phyloP scores from a whole-genome alignment of 495 filamentous ascomycete genomes.

The Hypoxylon lenormandii region DNA sequence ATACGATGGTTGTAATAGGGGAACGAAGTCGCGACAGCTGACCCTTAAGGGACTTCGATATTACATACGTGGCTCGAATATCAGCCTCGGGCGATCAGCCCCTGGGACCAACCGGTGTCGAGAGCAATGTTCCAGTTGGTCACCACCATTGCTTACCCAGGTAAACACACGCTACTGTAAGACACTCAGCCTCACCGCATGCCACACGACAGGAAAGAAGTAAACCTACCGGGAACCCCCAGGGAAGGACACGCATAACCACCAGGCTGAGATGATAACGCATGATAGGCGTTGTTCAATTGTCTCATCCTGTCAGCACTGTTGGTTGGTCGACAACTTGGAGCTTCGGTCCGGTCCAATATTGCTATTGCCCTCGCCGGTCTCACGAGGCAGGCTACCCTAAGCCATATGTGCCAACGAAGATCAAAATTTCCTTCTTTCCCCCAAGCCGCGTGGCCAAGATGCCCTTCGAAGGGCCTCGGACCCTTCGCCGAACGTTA shows the following conservation, averaged over 20 bases:
- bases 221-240: conserved; percentile 20
- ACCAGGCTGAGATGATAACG: conserved; percentile 31
- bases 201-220: conserved; percentile 27
- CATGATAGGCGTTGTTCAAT: conserved; percentile 13
- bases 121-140: conserved; percentile 23
- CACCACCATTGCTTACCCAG: conserved; percentile 18
- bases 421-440: not conserved
- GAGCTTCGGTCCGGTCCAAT: conserved; percentile 14
- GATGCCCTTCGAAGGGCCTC: conserved; percentile 2
- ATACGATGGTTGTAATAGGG: conserved; percentile 32
- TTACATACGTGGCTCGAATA: conserved; percentile 44
- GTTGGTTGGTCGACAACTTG: not conserved
- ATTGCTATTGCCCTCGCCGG: conserved; percentile 2
- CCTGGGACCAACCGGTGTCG: conserved; percentile 30
- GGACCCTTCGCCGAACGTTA: not conserved
- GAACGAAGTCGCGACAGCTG: conserved; percentile 21
- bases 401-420: too few species aligned
- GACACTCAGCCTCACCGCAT: conserved; percentile 46
- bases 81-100: conserved; percentile 37
- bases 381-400: conserved; percentile 2
- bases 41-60: conserved; percentile 40
- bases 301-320: conserved; percentile 22
- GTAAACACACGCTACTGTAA: conserved; percentile 22
- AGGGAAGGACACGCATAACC: conserved; percentile 39
- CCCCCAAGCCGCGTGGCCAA: conserved; percentile 9